Base-by-base conservation (phyloP, 495 filamentous ascomycete species). In the Xylaria grammica region DNA sequence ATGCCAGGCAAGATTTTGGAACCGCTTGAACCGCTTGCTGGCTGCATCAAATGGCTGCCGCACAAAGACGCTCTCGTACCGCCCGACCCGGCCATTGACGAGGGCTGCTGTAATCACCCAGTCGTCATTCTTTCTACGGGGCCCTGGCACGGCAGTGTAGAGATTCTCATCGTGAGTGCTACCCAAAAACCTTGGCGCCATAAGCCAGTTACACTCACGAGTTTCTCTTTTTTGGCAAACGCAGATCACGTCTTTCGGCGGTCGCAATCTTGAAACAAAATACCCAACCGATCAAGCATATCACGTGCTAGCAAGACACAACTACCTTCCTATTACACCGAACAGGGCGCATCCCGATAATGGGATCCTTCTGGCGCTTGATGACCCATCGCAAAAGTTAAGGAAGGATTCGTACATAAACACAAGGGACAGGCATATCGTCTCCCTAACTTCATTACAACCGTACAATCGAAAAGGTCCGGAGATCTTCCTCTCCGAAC, bases 201-300 rank as follows among this genome's bases (percentile, higher is more conserved):
- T n/a, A n/a, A n/a, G n/a, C n/a, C n/a, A n/a, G n/a, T n/a, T n/a
- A n/a, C n/a, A n/a, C n/a, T n/a, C n/a, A n/a, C n/a, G n/a, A n/a
- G n/a, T n/a, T n/a, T n/a, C n/a, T n/a, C n/a, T n/a, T n/a, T n/a
- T 42, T 27, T 56, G 27, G 34, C 38, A 32, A 40, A 32, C 26
- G 20, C 53, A 77, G 74, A 62, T 77, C 34, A 75, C 74, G 15
- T 77, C 74, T 2, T 62, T 77, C 22, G 64, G 63, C 24, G 69
- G 68, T 17, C 27, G 4, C 6, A 59, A 67, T 42, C 71, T 77
- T 44, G 61, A 56, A 52, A 34, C 19, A 1, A 71, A 67, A 29
- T 69, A 64, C 63, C 51, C 40, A 0, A n/a, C 15, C 11, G 29
- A 65, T 2, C 29, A 26, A n/a, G n/a, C n/a, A n/a, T n/a, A n/a